These are phyloP conservation scores for Elasticomyces elasticus DNA, from an alignment of 495 filamentous ascomycete genomes.

Conservation along the genomic window DNA sequence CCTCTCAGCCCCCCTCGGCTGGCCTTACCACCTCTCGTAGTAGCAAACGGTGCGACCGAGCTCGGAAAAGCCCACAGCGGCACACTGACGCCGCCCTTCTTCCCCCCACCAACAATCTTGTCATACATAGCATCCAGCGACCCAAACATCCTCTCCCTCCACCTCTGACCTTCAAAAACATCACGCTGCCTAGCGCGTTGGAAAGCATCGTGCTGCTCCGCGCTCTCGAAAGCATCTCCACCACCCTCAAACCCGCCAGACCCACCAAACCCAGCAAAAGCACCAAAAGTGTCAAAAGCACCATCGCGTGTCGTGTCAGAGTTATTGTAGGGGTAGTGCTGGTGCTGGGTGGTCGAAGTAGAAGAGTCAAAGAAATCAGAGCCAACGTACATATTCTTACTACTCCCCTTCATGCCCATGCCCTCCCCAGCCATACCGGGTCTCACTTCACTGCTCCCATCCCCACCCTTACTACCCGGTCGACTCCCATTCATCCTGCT, in stretches of 20 bases:
- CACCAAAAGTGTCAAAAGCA: too few species aligned
- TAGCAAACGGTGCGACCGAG: neutral
- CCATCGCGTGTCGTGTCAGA: too few species aligned
- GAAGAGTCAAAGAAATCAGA: neutral
- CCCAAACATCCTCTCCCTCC: slow-evolving; percentile 1
- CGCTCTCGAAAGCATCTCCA: too few species aligned
- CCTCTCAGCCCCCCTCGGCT: too few species aligned
- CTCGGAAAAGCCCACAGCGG: neutral
- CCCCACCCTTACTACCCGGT: too few species aligned
- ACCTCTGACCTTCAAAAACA: neutral
- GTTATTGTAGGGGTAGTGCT: too few species aligned
- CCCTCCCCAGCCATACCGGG: slow-evolving; percentile 4
- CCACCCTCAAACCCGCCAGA: too few species aligned
- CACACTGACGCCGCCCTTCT: neutral
- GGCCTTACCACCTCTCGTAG: too few species aligned
- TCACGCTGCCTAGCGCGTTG: too few species aligned
- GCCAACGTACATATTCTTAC: slow-evolving; percentile 18
- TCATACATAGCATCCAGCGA: slow-evolving; percentile 10
- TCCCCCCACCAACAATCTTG: neutral
- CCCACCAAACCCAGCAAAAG: too few species aligned
- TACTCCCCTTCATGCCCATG: slow-evolving; percentile 12
- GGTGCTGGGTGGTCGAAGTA: too few species aligned
- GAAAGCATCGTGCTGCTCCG: too few species aligned
- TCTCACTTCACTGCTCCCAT: neutral
- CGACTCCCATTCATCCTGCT: slow-evolving; percentile 3